Evolutionary conservation across 2,329 filamentous ascomycete genomes (phyloP), one percentile per base, ranked within the genome.

Genomic region (Trichophyton benhamiae): DNA sequence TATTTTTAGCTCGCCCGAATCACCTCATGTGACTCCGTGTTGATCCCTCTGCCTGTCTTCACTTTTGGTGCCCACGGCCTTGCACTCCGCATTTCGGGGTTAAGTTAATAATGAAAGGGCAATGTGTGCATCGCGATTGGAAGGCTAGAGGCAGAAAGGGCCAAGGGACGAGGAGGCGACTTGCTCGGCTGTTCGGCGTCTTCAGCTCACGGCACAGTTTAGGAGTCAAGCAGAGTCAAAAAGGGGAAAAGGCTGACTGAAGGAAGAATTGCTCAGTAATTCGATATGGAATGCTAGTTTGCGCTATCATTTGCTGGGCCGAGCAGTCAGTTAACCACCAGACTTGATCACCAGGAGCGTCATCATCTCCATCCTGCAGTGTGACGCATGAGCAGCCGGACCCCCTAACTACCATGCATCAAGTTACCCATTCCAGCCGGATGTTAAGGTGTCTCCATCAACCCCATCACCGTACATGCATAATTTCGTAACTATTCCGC

Each of bases 261-360:
- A 27, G 9, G 46, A 27, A 13, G 46, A 8, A 27, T 27, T 52
- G 46, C 17, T 52, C 2, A 38, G 33, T 38, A 20, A 15, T 9
- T 52, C 8, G 17, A 13, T 22, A 27, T 27, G 11, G 22, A 22
- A 55, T 38, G 52, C 27, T 33, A 55, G 33, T 55, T 7, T 33
- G 52, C 17, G 11, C 52, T 55, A 33, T 36, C 27, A 55, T 38
- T 55, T 55, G 52, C 52, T 55, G 30, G 52, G 6, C 15, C 9
- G 3, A 36, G 20, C 7, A 20, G 17, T 13, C 13, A 38, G 11
- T 9, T 3, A 36, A 33, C 52, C 52, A 55, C 52, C 52, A 20
- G 52, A 55, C 52, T n/a, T 55, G 52, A 55, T 55, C 52, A 55
- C 52, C 52, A 55, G 52, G 52, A 55, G 52, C 52, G 27, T 55